A percentile compares a stretch with the other conserved stretches of the same genome.
Conservation (phyloP, 495 filamentous ascomycete species). For the Daldinia caldariorum region DNA sequence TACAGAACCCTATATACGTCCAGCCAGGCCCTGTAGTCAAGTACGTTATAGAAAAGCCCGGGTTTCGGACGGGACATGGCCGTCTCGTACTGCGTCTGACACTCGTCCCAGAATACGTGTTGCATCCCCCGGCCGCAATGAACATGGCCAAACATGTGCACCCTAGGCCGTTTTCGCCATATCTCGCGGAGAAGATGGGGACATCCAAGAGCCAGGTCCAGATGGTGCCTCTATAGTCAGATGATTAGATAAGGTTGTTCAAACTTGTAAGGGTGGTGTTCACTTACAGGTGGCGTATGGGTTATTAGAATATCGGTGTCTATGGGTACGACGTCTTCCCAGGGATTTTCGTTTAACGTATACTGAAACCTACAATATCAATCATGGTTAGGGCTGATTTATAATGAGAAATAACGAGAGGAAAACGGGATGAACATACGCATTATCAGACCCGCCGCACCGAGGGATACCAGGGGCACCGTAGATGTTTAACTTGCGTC, state of each 20-base stretch:
- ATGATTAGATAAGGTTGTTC: background rate
- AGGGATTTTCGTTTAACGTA: conserved; percentile 52
- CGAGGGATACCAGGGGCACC: conserved; percentile 62
- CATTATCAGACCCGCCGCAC: conserved; percentile 66
- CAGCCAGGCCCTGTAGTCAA: conserved; percentile 63
- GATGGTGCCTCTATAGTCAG: conserved; percentile 67
- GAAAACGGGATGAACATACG: conserved; percentile 49
- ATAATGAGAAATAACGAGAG: background rate
- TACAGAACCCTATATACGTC: conserved; percentile 68
- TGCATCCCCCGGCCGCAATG: conserved; percentile 75
- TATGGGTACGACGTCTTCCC: conserved; percentile 67
- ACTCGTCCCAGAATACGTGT: conserved; percentile 79
- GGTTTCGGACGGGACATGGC: conserved; percentile 62
- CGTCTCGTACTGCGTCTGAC: conserved; percentile 75
- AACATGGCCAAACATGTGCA: conserved; percentile 93
- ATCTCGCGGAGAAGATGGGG: conserved; percentile 76
- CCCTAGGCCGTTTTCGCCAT: conserved; percentile 78
- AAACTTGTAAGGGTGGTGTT: background rate
- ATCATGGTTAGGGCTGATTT: background rate
- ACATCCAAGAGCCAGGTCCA: conserved; percentile 81
- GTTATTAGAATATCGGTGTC: conserved; percentile 87
- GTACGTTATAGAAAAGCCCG: conserved; percentile 59
- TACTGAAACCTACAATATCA: conserved; percentile 60
- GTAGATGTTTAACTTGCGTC: conserved; percentile 63
- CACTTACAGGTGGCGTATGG: conserved; percentile 67